These are phyloP conservation scores for Colletotrichum melonis DNA, from an alignment of 2,329 filamentous ascomycete genomes.

Conservation along the genomic window DNA sequence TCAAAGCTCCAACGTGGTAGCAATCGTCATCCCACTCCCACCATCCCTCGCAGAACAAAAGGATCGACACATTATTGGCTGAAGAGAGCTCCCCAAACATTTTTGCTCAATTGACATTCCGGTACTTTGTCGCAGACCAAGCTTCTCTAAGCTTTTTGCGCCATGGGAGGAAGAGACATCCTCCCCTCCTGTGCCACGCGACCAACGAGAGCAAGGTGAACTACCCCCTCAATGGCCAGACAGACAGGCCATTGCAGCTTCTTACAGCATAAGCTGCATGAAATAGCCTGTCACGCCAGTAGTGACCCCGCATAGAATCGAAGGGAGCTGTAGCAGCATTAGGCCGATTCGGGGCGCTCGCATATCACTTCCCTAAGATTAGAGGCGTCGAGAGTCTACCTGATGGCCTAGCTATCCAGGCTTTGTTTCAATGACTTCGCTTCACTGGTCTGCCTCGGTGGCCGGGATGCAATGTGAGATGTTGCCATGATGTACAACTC, in stretches of 20 bases:
- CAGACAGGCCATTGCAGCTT: constrained; percentile 7
- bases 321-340: background rate
- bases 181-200: background rate
- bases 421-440: background rate
- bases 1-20: constrained; percentile 1
- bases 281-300: background rate
- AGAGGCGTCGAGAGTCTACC: background rate
- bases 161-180: background rate
- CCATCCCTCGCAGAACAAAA: background rate
- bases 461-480: background rate
- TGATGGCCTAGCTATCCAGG: background rate
- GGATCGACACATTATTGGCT: background rate
- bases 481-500: background rate
- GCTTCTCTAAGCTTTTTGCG: constrained; percentile 23
- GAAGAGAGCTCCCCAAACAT: background rate
- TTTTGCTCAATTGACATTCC: background rate
- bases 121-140: background rate
- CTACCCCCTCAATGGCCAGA: constrained; percentile 1
- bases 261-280: constrained; percentile 17
- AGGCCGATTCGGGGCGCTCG: background rate
- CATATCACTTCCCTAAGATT: constrained; percentile 1
- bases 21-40: constrained; percentile 10
- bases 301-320: constrained; percentile 13
- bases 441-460: background rate
- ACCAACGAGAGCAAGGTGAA: constrained; percentile 2